A percentile compares a stretch with the other conserved stretches of the same genome.
Conservation (phyloP, 140 eudicot species). For the Ambrosia hybrid region DNA sequence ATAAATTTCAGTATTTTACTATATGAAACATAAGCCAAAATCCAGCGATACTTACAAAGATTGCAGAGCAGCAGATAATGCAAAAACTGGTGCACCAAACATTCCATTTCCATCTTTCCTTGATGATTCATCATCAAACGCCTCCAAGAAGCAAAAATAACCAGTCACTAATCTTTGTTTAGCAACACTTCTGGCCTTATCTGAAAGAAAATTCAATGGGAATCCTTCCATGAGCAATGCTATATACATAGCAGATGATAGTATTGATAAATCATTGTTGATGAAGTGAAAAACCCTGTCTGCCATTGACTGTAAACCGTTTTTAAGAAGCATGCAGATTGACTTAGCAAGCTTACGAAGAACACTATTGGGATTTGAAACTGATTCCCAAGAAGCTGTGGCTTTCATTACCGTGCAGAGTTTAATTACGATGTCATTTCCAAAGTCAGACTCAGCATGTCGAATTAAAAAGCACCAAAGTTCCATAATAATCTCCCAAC, state of each 20-base stretch:
- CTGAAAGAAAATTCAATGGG: constrained; percentile 64
- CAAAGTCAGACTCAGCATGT: constrained; percentile 65
- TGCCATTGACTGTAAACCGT: constrained; percentile 49
- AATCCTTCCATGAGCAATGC: constrained; percentile 90
- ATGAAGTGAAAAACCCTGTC: constrained; percentile 60
- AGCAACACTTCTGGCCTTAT: constrained; percentile 56
- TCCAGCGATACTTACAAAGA: constrained; percentile 58
- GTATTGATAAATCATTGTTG: constrained; percentile 34
- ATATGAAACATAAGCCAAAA: neutral
- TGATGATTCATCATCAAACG: constrained; percentile 37
- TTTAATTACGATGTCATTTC: constrained; percentile 54
- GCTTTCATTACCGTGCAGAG: constrained; percentile 55
- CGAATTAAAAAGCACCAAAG: constrained; percentile 82
- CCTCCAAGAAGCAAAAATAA: constrained; percentile 63
- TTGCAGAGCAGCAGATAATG: constrained; percentile 69
- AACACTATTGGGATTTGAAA: constrained; percentile 40
- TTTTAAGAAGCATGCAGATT: constrained; percentile 50
- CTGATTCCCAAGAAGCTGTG: constrained; percentile 51
- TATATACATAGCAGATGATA: constrained; percentile 42
- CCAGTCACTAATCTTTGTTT: constrained; percentile 55
- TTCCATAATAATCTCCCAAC: constrained; percentile 71
- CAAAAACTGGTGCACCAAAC: constrained; percentile 71
- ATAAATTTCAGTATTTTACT: neutral
- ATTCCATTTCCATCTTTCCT: constrained; percentile 33
- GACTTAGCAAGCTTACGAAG: constrained; percentile 68